Evolutionary conservation across 345 rosid genomes (phyloP), one percentile per base, ranked within the genome.

Genomic region (Salix arbutifolia): DNA sequence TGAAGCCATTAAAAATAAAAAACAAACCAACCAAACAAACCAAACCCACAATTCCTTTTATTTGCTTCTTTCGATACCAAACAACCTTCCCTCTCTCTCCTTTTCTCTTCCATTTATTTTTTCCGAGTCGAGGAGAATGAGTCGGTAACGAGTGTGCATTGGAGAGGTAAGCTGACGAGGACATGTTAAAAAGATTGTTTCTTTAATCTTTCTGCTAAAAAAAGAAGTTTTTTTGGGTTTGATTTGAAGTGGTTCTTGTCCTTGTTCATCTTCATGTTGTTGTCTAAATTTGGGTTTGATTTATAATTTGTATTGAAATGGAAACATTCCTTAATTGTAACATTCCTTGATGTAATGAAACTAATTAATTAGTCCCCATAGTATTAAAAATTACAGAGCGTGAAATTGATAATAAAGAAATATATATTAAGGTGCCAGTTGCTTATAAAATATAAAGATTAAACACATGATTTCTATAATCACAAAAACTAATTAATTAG

Each of bases 1-100:
- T 88, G 71, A 89, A 85, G 90, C 91, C 91, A 81, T 93, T 90
- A 35, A 90, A 88, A 62, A 91, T 71, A 80, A 96, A 89, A 79
- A 90, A 93, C 78, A 89, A 87, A 66, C 77, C 88, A 66, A 91
- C 78, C 86, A 93, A 87, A 7, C 79, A 87, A 76, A 86, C 76
- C 76, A 84, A 73, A 44, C 72, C 84, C 8, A 86, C 74, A 0
- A 86, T 74, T n/a, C 89, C 84, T 76, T 86, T 87, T 7, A 87
- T 82, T 72, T 87, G 83, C 58, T 72, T 86, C 78, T 69, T 85
- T 48, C 84, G 84, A 74, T 85, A 78, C 91, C 94, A 90, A 46
- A 67, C 71, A 69, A 78, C 76, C 77, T 82, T 81, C 79, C 86
- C 87, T 69, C 71, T 58, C 64, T 58, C 78, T 75, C 68, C 85